Evolutionary conservation across 306 rosid genomes (phyloP), one percentile per base, ranked within the genome.

Genomic region (Citrullus mucosospermus): DNA sequence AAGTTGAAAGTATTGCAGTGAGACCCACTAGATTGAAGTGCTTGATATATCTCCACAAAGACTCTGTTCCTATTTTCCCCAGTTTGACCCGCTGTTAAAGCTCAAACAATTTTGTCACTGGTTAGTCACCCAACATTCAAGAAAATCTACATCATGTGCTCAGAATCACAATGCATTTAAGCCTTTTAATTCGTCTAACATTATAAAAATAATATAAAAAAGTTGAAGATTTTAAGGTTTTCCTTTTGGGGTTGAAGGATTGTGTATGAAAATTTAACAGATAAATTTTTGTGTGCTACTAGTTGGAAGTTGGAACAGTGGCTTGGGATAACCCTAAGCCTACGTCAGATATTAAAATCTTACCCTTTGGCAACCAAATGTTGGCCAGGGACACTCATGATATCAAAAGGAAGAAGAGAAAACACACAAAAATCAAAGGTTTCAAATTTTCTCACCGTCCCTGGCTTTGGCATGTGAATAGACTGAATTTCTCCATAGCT

Each of bases 21-120:
- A 59, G 57, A 82, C 91, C n/a, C 77, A 90, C 93, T 28, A 90
- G 93, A 81, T 88, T 85, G 80, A 80, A 90, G 80, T 85, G 87
- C 80, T 88, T 82, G 89, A 87, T 84, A 55, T 90, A 90, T 84
- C 85, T 86, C 86, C 86, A 81, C 84, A 90, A 85, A 9, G 91
- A 83, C 68, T 85, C 87, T 12, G 87, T 80, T 81, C 85, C 90
- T 56, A 90, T 84, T 58, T 82, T 90, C 46, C 81, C 85, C 82
- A 90, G 46, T 81, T 83, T 88, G 41, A 88, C 84, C 71, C 82
- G 78, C 93, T 90, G 83, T 15, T 32, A 32, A 50, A 11, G 34
- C 16, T 44, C 71, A 75, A 41, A 62, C 63, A 75, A 54, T 30
- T 32, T 62, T 61, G 68, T 62, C 69, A 32, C 20, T 62, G 44